Conservation (phyloP, 2,329 filamentous ascomycete genomes). For the Massarina eburnea region DNA sequence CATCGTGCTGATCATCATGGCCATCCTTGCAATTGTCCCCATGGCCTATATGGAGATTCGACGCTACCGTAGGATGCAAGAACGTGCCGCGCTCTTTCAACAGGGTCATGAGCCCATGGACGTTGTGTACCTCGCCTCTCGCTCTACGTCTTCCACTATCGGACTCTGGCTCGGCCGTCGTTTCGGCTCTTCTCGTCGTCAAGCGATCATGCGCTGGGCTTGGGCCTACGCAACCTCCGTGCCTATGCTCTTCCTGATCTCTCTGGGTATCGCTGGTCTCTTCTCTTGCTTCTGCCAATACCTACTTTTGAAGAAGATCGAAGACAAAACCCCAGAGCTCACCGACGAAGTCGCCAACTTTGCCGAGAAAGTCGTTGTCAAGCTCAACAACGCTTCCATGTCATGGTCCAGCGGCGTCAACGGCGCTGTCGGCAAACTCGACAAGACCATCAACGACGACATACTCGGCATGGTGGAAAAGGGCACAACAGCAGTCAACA, state of each 20-base stretch:
- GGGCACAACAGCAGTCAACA: conserved; percentile 78
- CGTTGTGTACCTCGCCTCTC: conserved; percentile 81
- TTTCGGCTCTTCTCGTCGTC: conserved; percentile 64
- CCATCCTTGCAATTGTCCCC: conserved; percentile 71
- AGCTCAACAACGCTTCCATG: conserved; percentile 71
- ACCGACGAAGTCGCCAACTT: conserved; percentile 76
- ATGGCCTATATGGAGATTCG: conserved; percentile 82
- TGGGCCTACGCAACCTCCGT: conserved; percentile 85
- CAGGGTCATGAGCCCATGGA: conserved; percentile 79
- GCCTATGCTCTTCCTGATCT: conserved; percentile 82
- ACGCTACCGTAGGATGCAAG: conserved; percentile 72
- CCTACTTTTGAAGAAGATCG: conserved; percentile 71
- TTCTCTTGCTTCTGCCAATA: conserved; percentile 82
- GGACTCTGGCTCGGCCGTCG: conserved; percentile 71
- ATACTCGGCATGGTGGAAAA: conserved; percentile 86
- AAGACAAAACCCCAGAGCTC: conserved; percentile 75
- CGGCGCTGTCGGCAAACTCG: conserved; percentile 64
- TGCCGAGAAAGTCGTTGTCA: conserved; percentile 73
- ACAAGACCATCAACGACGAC: conserved; percentile 76
- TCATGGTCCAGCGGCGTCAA: conserved; percentile 80
- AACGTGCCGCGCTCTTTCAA: conserved; percentile 67
- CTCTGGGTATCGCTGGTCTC: conserved; percentile 78
- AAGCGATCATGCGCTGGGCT: conserved; percentile 78
- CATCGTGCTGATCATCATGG: conserved; percentile 70
- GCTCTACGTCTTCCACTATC: conserved; percentile 71